Conservation (phyloP, 1,284 basidiomycete species). For the Prillingera fragicola region DNA sequence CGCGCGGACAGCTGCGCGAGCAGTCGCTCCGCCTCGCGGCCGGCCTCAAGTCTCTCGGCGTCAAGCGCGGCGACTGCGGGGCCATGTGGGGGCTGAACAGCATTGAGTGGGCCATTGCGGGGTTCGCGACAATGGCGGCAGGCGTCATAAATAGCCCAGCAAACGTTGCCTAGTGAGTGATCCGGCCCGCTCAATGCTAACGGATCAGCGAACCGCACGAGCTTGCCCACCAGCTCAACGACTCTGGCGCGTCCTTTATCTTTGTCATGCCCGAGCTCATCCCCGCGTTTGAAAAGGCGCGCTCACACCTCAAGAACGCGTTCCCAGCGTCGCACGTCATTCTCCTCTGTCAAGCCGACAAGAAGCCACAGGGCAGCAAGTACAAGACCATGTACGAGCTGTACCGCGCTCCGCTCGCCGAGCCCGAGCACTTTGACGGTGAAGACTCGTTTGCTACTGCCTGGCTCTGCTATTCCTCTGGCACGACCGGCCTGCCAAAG, state of each 20-base stretch:
- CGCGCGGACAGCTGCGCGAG: constrained; percentile 55
- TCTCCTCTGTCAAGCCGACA: constrained; percentile 24
- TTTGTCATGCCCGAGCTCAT: constrained; percentile 56
- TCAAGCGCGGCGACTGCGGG: constrained; percentile 32
- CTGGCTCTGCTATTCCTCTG: constrained; percentile 61
- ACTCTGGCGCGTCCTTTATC: constrained; percentile 56
- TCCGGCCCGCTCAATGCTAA: too few relatives aligned
- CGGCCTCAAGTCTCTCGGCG: constrained; percentile 48
- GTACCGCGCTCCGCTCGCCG: too few relatives aligned
- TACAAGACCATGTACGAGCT: constrained; percentile 11
- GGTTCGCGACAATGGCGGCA: constrained; percentile 53
- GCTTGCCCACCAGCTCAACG: constrained; percentile 43
- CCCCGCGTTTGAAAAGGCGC: constrained; percentile 29
- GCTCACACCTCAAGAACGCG: neutral
- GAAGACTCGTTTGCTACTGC: constrained; percentile 4
- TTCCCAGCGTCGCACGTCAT: constrained; percentile 20
- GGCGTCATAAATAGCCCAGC: constrained; percentile 35
- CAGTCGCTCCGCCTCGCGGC: constrained; percentile 58
- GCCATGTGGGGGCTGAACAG: constrained; percentile 53
- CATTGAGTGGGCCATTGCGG: constrained; percentile 58
- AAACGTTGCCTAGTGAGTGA: constrained; percentile 38
- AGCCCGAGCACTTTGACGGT: constrained; percentile 8
- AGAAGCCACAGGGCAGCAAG: constrained; percentile 14
- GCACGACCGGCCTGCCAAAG: constrained; percentile 52
- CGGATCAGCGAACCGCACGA: constrained; percentile 5